Conservation (phyloP, 1,284 basidiomycete genomes). For the Xerocomus minutiporus region DNA sequence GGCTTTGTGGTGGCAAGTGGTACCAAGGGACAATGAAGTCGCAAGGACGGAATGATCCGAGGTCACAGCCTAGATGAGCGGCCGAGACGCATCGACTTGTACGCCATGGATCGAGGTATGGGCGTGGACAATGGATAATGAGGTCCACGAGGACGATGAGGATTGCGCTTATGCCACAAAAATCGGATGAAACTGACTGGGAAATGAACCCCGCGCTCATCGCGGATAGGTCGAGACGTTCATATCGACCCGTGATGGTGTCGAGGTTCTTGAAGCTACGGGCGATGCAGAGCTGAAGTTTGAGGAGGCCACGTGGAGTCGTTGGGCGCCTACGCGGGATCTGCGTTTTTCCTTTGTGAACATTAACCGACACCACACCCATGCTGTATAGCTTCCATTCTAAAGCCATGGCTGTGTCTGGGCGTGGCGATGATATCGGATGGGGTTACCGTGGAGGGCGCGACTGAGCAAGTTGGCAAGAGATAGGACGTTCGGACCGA, state of each 20-base stretch:
- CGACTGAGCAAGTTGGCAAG: background rate
- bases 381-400: slow-evolving; percentile 4
- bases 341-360: background rate
- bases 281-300: background rate
- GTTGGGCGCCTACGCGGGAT: background rate
- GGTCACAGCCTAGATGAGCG: background rate
- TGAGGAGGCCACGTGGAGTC: background rate
- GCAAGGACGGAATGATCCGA: background rate
- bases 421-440: background rate
- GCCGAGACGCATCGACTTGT: background rate
- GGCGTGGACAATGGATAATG: background rate
- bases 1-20: background rate
- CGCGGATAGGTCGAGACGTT: background rate
- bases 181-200: background rate
- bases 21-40: slow-evolving; percentile 8
- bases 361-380: background rate
- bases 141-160: background rate
- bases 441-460: background rate
- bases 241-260: background rate
- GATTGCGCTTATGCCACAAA: slow-evolving; percentile 2
- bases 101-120: background rate
- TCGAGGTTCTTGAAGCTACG: background rate
- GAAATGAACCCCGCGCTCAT: background rate
- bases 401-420: background rate
- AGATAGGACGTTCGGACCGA: background rate